These are phyloP conservation scores for Aureobasidium melanogenum DNA, from an alignment of 2,329 filamentous ascomycete genomes.

Conservation along the genomic window DNA sequence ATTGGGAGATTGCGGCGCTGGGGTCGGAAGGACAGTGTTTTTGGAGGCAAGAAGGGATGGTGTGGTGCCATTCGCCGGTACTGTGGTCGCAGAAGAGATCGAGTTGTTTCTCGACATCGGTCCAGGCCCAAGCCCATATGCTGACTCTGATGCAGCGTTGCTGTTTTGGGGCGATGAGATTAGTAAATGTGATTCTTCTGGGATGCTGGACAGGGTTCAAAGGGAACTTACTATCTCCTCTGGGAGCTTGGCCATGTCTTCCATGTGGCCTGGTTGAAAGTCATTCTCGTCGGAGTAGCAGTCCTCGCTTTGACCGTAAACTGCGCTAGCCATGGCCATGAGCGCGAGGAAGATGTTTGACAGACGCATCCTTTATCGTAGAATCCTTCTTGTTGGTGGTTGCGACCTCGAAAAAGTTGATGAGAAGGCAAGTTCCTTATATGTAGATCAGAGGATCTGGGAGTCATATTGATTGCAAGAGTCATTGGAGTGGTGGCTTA, in stretches of 20 bases:
- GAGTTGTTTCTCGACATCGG: not conserved
- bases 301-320: not conserved
- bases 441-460: not conserved
- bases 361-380: not conserved
- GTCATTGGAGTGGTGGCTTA: not conserved
- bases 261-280: not conserved
- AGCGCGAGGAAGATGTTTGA: not conserved
- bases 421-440: not conserved
- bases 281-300: not conserved
- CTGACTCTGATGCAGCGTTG: not conserved
- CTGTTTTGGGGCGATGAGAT: not conserved
- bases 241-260: not conserved
- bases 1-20: not conserved
- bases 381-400: not conserved
- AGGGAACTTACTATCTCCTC: not conserved
- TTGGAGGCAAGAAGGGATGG: not conserved
- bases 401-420: not conserved
- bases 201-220: not conserved
- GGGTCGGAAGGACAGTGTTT: not conserved
- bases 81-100: not conserved
- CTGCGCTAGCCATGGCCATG: not conserved
- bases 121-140: not conserved
- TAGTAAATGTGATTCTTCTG: not conserved
- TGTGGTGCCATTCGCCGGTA: not conserved
- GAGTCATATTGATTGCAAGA: not conserved